phyloP scores from a whole-genome alignment of 345 rosid species.

The Camelina sativa region DNA sequence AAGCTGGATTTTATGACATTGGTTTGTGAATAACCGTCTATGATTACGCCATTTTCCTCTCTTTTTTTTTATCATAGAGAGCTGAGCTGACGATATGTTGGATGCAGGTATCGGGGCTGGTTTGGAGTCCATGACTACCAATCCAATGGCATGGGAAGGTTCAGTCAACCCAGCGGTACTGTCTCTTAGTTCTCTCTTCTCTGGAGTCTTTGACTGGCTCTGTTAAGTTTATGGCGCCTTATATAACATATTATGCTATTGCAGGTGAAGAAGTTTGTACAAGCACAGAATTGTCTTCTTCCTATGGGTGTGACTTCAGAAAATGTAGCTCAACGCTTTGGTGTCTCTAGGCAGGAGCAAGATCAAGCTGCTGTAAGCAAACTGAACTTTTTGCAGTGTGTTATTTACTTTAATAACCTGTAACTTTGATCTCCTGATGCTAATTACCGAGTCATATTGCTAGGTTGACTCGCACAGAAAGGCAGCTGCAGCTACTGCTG shows the following conservation, averaged over 20 bases:
- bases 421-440: not conserved
- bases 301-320: conserved; percentile 99
- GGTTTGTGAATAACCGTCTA: conserved; percentile 50
- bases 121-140: conserved; percentile 89
- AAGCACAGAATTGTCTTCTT: conserved; percentile 93
- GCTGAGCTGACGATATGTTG: conserved; percentile 12
- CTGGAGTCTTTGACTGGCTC: conserved; percentile 1
- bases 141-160: conserved; percentile 95
- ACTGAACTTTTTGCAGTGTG: conserved; percentile 26
- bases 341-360: conserved; percentile 93
- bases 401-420: conserved; percentile 3
- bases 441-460: conserved; percentile 30
- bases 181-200: not conserved
- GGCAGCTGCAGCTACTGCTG: conserved; percentile 97
- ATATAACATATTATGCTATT: conserved; percentile 25
- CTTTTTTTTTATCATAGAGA: not conserved
- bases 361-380: conserved; percentile 97
- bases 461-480: conserved; percentile 97
- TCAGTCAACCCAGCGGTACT: conserved; percentile 88
- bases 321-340: conserved; percentile 93
- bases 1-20: conserved; percentile 97
- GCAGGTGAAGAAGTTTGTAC: conserved; percentile 74
- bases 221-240: not conserved
- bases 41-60: not conserved
- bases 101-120: conserved; percentile 94